Base-by-base conservation (phyloP, 225 moss, liverwort and hornwort species). In the Pseudoscleropodium purum region DNA sequence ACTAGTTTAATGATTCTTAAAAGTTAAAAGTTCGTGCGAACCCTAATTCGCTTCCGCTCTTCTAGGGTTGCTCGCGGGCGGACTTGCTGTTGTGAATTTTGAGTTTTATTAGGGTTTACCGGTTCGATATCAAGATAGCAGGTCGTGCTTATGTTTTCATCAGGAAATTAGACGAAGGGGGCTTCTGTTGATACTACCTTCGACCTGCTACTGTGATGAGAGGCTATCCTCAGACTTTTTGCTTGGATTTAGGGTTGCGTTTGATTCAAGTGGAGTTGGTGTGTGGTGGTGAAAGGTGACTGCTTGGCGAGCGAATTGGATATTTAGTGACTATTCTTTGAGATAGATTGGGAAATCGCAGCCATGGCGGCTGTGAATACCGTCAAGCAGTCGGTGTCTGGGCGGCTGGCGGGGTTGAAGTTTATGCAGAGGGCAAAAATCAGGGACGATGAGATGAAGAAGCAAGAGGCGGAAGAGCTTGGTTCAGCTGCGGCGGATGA, bases 391-490 rank as follows among this genome's bases (percentile, higher is more conserved):
- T 89, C 85, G 21, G 84, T 93, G 15, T 82, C 89, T 5, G 92
- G 86, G 86, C 92, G 95, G 43, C 84, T 95, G 64, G 86, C 91
- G 33, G 93, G 95, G 33, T 63, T 95, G 82, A 93, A 91, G 91
- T 95, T 95, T 60, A 95, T 95, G 95, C 95, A 93, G 67, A 89
- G 93, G 82, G 95, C 95, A 9, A 93, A 88, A 90, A 85, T 87
- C 37, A 86, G 95, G 78, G 95, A 93, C 7, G 93, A 93, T 6
- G 91, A 91, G 70, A 81, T 91, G 57, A 93, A 91, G 89, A 92
- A 91, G 33, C 89, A 91, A 70, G 93, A 92, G 85, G 92, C 75
- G 62, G 93, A 92, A 21, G 93, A 82, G 60, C 84, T 30, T 59
- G 91, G 83, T 18, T 77, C 23, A 79, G 66, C 20, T 67, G 73